These are phyloP conservation scores for Fusarium decemcellulare DNA, from an alignment of 2,329 filamentous ascomycete species.

Conservation along the genomic window DNA sequence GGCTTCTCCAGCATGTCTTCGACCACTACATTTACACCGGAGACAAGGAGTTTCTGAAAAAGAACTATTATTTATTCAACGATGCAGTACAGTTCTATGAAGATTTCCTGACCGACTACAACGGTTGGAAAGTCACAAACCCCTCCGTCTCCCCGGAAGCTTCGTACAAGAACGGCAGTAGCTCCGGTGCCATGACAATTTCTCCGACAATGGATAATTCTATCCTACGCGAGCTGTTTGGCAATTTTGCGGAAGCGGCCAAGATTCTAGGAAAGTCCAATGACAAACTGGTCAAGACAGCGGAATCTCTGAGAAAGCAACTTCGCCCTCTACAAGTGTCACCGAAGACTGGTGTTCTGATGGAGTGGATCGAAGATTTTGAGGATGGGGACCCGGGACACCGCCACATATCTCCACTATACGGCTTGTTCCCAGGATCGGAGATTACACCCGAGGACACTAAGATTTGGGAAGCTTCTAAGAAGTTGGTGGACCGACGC, in stretches of 20 bases:
- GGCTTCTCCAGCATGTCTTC: conserved; percentile 8
- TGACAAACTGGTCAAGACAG: background rate
- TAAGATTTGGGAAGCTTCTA: background rate
- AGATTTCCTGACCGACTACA: conserved; percentile 7
- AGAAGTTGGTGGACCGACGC: background rate
- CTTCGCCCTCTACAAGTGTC: conserved; percentile 2
- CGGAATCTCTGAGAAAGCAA: background rate
- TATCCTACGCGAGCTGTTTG: conserved; percentile 11
- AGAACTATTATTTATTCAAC: conserved; percentile 1
- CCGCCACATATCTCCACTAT: conserved; percentile 6
- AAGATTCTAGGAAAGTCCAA: background rate
- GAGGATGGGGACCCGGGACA: background rate
- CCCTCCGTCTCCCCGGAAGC: conserved; percentile 9
- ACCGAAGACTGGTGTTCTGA: background rate
- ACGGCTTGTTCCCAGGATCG: conserved; percentile 10
- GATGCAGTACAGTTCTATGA: conserved; percentile 2
- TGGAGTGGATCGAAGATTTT: conserved; percentile 21
- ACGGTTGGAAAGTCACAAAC: conserved; percentile 9
- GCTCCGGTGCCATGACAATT: background rate
- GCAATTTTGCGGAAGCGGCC: background rate
- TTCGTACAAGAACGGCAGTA: conserved; percentile 10
- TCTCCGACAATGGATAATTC: conserved; percentile 9
- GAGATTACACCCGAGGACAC: conserved; percentile 1
- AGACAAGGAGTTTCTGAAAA: background rate
- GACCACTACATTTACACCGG: conserved; percentile 6